Percentiles rank a stretch among this genome's conserved stretches.
Conservation (phyloP, 306 rosid species). For the Prunus mira region DNA sequence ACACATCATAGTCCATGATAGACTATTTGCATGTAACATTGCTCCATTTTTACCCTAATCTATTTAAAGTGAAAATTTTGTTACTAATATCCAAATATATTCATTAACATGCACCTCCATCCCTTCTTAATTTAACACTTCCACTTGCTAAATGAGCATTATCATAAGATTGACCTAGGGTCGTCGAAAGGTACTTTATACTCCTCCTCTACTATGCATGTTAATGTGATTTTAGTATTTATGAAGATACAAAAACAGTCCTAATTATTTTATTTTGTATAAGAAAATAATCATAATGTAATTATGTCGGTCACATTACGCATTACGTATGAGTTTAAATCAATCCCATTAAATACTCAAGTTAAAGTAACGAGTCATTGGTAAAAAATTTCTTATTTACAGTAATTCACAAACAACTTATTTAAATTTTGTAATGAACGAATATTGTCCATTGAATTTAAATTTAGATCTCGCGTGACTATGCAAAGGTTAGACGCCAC, state of each 20-base stretch:
- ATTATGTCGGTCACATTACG: neutral
- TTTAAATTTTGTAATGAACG: too few species aligned
- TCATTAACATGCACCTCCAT: neutral
- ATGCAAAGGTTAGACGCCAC: neutral
- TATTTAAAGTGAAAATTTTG: neutral
- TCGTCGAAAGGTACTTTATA: neutral
- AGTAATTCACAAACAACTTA: neutral
- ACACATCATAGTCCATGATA: neutral
- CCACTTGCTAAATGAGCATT: neutral
- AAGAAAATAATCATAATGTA: neutral
- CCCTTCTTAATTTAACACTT: neutral
- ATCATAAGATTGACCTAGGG: neutral
- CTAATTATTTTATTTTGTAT: neutral
- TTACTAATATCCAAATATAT: neutral
- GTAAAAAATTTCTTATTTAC: neutral
- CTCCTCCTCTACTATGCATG: neutral
- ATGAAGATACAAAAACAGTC: neutral
- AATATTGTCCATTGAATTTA: neutral
- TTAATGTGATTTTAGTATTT: neutral
- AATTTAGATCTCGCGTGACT: neutral
- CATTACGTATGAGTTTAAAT: neutral
- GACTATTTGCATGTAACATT: neutral
- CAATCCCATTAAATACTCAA: too few species aligned
- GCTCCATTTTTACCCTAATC: neutral
- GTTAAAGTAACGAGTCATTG: too few species aligned